Base-by-base conservation (phyloP, 148 eudicot species). In the Rhododendron henanense region DNA sequence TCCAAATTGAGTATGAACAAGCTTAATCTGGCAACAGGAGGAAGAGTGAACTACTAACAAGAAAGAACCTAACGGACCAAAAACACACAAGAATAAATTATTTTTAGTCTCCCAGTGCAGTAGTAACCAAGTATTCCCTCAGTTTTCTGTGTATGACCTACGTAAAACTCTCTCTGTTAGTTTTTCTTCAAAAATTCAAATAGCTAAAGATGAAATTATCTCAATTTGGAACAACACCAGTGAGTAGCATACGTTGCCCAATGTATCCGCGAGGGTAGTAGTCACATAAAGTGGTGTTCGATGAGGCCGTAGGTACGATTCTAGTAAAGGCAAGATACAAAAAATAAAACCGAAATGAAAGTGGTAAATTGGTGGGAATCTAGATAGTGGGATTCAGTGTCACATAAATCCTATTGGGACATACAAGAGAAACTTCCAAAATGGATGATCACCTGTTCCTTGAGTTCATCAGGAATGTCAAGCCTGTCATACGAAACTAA, bases 401-500 rank as follows among this genome's bases (percentile, higher is more conserved):
- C n/a, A 37, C n/a, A 14, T 50, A 19, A 81, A 13, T 53, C 4
- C 41, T 55, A 57, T 25, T 1, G 21, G 4, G 7, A 18, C 82
- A 79, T n/a, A n/a, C n/a, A n/a, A n/a, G n/a, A n/a, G n/a, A n/a
- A n/a, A n/a, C n/a, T n/a, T n/a, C n/a, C n/a, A n/a, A n/a, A n/a
- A 37, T 57, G 71, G 18, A 82, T 82, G 50, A 39, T 82, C 76
- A 82, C 84, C 76, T 82, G 84, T 63, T 82, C 75, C 55, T 63
- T 82, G 25, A 82, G 84, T 69, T 67, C 78, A 69, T 83, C 85
- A 67, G 78, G 85, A 82, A 82, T 41, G 25, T 61, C 84, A 23
- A 82, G 53, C 18, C 28, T 82, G 73, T 82, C 75, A 5, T 39
- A 39, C 19, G 53, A 82, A 41, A 82, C 53, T 11, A 39, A 61